phyloP scores from a whole-genome alignment of 2,329 filamentous ascomycete genomes.

The Pseudogymnoascus sp. region DNA sequence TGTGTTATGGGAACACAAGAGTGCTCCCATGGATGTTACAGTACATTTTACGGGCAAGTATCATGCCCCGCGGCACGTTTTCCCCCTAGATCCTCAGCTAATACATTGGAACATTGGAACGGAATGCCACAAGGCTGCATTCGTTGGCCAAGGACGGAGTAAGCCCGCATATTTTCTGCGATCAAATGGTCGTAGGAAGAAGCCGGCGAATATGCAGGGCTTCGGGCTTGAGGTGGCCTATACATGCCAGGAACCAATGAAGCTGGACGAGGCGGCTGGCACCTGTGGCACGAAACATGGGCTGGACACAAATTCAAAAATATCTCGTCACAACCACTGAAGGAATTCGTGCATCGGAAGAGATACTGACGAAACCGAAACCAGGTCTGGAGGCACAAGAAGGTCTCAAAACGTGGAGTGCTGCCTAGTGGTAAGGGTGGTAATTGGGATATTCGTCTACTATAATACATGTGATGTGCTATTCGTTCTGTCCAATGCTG shows the following conservation, averaged over 20 bases:
- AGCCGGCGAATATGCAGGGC: conserved; percentile 2
- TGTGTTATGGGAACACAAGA: conserved; percentile 8
- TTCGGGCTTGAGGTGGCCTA: neutral
- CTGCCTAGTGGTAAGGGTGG: neutral
- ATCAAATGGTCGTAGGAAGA: neutral
- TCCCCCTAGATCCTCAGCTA: neutral
- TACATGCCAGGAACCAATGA: conserved; percentile 8
- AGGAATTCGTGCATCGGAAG: conserved; percentile 4
- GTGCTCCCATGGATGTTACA: neutral
- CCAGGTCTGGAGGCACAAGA: neutral
- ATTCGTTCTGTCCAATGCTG: neutral
- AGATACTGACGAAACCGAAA: conserved; percentile 2
- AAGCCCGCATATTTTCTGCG: conserved; percentile 2
- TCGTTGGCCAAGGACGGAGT: neutral
- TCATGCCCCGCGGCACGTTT: conserved; percentile 4
- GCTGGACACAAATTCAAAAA: neutral
- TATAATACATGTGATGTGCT: conserved; percentile 9
- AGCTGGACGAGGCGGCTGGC: neutral
- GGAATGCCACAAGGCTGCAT: conserved; percentile 8
- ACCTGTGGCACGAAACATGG: conserved; percentile 7
- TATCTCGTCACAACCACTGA: neutral
- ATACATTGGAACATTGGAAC: conserved; percentile 3
- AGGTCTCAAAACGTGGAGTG: conserved; percentile 3
- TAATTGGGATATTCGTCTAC: neutral
- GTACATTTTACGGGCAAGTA: neutral